Evolutionary conservation across 1,284 basidiomycete species (phyloP).

Genomic region (Stygiomarasmius scandens): DNA sequence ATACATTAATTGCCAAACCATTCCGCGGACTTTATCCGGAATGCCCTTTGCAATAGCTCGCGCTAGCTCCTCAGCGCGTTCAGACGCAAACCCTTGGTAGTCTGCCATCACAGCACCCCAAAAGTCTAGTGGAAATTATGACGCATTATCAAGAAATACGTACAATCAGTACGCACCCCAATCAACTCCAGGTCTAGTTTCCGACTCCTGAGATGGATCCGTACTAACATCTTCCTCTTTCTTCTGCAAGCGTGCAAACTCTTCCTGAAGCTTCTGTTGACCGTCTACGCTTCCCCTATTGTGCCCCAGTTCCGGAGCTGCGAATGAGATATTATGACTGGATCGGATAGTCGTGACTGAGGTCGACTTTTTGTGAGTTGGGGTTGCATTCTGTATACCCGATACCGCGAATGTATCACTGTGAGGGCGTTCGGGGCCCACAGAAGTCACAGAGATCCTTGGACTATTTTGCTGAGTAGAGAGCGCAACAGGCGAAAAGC

Average conservation of each 20-base stretch:
- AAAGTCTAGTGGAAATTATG: constrained; percentile 63
- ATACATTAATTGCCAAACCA: constrained; percentile 99
- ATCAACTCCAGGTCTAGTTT: constrained; percentile 55
- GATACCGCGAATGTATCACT: constrained; percentile 16
- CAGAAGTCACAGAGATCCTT: background rate
- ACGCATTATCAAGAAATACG: constrained; percentile 9
- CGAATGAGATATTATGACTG: constrained; percentile 50
- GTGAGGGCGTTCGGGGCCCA: background rate
- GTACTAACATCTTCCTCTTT: constrained; percentile 46
- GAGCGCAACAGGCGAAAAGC: constrained; percentile 58
- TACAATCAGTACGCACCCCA: constrained; percentile 61
- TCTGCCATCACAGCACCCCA: constrained; percentile 94
- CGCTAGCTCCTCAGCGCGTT: constrained; percentile 79
- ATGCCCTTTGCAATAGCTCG: constrained; percentile 93
- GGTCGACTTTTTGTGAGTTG: constrained; percentile 60
- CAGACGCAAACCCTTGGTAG: constrained; percentile 83
- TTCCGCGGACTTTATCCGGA: constrained; percentile 83
- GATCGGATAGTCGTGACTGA: constrained; percentile 64
- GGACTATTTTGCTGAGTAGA: constrained; percentile 18
- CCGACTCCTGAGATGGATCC: constrained; percentile 21
- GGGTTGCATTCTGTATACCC: constrained; percentile 17
- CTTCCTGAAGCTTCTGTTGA: constrained; percentile 69
- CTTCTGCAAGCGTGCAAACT: constrained; percentile 64
- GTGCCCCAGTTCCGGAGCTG: constrained; percentile 26
- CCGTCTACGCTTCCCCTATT: constrained; percentile 61